Evolutionary conservation across 192 early-diverging fungal genomes (phyloP).

Genomic region (Backusella tuberculispora): DNA sequence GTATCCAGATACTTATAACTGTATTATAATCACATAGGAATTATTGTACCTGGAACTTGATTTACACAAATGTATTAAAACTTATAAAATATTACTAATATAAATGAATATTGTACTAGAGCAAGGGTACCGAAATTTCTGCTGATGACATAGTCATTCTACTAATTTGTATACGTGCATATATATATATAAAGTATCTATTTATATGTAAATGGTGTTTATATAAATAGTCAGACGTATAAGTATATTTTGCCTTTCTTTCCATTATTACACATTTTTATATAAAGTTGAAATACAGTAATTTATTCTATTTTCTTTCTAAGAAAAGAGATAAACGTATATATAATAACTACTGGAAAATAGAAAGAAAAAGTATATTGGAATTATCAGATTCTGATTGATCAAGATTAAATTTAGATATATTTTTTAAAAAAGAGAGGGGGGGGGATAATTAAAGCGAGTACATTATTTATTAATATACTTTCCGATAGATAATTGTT

Average conservation of each 20-base stretch:
- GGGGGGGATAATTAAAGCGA: background rate
- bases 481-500: background rate
- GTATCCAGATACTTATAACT: too few species aligned
- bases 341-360: background rate
- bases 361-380: background rate
- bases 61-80: background rate
- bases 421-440: background rate
- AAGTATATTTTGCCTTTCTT: too few species aligned
- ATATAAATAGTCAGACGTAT: too few species aligned
- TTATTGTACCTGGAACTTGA: background rate
- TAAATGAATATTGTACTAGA: background rate
- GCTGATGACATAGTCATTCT: background rate
- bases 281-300: too few species aligned
- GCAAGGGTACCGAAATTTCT: background rate
- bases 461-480: background rate
- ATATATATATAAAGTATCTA: too few species aligned
- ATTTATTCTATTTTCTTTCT: too few species aligned
- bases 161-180: background rate
- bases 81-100: background rate
- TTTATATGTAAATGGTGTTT: too few species aligned
- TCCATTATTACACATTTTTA: too few species aligned
- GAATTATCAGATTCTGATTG: background rate
- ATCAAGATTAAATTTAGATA: conserved; percentile 1
- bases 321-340: background rate
- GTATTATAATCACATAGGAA: too few species aligned